phyloP scores from a whole-genome alignment of 1,284 basidiomycete species.

The Taiwanofungus camphoratus region DNA sequence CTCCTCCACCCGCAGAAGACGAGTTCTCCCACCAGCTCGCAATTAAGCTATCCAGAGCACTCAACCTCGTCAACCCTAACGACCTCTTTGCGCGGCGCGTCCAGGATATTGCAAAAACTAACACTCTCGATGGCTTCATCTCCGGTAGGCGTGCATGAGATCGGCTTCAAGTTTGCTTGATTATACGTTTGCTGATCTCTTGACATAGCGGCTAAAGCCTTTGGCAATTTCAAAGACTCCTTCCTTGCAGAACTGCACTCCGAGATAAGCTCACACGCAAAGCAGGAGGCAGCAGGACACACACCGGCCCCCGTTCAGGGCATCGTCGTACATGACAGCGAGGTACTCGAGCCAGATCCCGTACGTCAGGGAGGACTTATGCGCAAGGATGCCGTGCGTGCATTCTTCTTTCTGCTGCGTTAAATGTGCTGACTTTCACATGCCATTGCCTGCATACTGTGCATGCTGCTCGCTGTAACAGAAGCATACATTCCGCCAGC shows the following conservation, averaged over 20 bases:
- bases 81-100: slow-evolving; percentile 76
- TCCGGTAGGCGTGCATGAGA: slow-evolving; percentile 41
- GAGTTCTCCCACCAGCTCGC: slow-evolving; percentile 74
- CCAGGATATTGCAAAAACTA: slow-evolving; percentile 74
- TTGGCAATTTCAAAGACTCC: slow-evolving; percentile 79
- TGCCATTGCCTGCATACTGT: slow-evolving; percentile 4
- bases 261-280: slow-evolving; percentile 55
- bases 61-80: slow-evolving; percentile 80
- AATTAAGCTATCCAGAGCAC: slow-evolving; percentile 73
- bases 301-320: slow-evolving; percentile 57
- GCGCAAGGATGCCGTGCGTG: slow-evolving; percentile 57
- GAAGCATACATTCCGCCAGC: slow-evolving; percentile 76
- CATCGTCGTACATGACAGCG: slow-evolving; percentile 75
- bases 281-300: slow-evolving; percentile 55
- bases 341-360: slow-evolving; percentile 77
- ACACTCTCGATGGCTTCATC: slow-evolving; percentile 59
- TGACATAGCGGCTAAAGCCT: slow-evolving; percentile 66
- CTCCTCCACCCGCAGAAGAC: slow-evolving; percentile 25
- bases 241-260: slow-evolving; percentile 54
- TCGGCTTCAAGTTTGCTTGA: background rate
- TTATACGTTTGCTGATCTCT: slow-evolving; percentile 8
- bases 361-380: slow-evolving; percentile 73
- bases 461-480: slow-evolving; percentile 23
- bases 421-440: too few relatives aligned
- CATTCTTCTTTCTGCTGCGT: background rate